phyloP scores from a whole-genome alignment of 2,329 filamentous ascomycete genomes.

The Bipolaris bicolor region DNA sequence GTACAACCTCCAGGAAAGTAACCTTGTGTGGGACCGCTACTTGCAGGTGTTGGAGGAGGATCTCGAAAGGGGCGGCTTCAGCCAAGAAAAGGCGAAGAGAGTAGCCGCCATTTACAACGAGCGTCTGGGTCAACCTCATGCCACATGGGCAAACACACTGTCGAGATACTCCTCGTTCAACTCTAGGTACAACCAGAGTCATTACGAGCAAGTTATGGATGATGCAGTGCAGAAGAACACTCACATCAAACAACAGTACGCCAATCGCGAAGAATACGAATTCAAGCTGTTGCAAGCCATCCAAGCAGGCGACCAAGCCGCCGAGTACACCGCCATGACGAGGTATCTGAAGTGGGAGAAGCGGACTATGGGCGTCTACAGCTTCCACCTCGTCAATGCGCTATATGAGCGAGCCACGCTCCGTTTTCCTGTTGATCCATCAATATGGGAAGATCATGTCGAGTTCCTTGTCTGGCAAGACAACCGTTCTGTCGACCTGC shows the following conservation, averaged over 20 bases:
- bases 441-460: slow-evolving; percentile 82
- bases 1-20: slow-evolving; percentile 77
- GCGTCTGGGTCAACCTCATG: slow-evolving; percentile 74
- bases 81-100: slow-evolving; percentile 64
- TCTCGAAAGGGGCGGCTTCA: slow-evolving; percentile 61
- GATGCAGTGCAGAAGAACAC: slow-evolving; percentile 68
- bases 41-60: slow-evolving; percentile 73
- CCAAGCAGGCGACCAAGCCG: slow-evolving; percentile 62
- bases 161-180: slow-evolving; percentile 77
- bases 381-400: slow-evolving; percentile 61
- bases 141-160: slow-evolving; percentile 75
- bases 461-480: slow-evolving; percentile 69
- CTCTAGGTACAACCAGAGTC: slow-evolving; percentile 70
- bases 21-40: slow-evolving; percentile 80
- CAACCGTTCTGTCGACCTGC: slow-evolving; percentile 56
- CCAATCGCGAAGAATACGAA: slow-evolving; percentile 71
- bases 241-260: slow-evolving; percentile 67
- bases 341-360: slow-evolving; percentile 90
- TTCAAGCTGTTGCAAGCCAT: slow-evolving; percentile 66
- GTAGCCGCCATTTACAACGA: slow-evolving; percentile 73
- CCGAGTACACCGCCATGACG: slow-evolving; percentile 60
- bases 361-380: slow-evolving; percentile 61
- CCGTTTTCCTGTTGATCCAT: slow-evolving; percentile 74
- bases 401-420: slow-evolving; percentile 80
- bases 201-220: slow-evolving; percentile 78